Conservation (phyloP, 2,329 filamentous ascomycete species). For the Aspergillus fischeri region DNA sequence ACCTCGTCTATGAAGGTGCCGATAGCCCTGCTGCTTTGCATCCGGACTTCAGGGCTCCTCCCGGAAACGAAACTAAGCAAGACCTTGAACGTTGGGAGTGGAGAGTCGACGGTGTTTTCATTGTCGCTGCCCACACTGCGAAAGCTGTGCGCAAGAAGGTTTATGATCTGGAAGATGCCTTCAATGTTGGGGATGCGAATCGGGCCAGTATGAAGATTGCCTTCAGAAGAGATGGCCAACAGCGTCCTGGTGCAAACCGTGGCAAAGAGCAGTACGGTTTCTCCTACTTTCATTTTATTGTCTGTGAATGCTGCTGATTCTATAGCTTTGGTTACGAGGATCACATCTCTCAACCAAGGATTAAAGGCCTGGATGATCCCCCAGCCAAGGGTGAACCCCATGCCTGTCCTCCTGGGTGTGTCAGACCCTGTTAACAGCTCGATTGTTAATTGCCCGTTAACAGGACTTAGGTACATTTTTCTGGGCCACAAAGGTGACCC, state of each 20-base stretch:
- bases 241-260: not conserved
- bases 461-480: constrained; percentile 23
- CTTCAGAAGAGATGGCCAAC: constrained; percentile 2
- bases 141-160: constrained; percentile 7
- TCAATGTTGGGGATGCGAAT: constrained; percentile 4
- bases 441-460: not conserved
- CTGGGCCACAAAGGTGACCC: constrained; percentile 33
- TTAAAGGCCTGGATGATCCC: constrained; percentile 28
- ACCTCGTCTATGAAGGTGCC: constrained; percentile 14
- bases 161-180: constrained; percentile 9
- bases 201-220: constrained; percentile 5
- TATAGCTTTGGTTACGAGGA: constrained; percentile 41
- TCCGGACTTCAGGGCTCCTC: constrained; percentile 15
- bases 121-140: constrained; percentile 12
- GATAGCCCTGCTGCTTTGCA: constrained; percentile 7
- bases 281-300: not conserved
- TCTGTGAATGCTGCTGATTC: not conserved
- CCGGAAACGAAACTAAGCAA: not conserved
- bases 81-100: constrained; percentile 6
- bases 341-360: constrained; percentile 40
- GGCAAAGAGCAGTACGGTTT: not conserved
- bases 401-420: constrained; percentile 26
- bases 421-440: not conserved
- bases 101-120: constrained; percentile 13
- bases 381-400: constrained; percentile 28